phyloP scores from a whole-genome alignment of 345 rosid genomes.

The Firmiana major region DNA sequence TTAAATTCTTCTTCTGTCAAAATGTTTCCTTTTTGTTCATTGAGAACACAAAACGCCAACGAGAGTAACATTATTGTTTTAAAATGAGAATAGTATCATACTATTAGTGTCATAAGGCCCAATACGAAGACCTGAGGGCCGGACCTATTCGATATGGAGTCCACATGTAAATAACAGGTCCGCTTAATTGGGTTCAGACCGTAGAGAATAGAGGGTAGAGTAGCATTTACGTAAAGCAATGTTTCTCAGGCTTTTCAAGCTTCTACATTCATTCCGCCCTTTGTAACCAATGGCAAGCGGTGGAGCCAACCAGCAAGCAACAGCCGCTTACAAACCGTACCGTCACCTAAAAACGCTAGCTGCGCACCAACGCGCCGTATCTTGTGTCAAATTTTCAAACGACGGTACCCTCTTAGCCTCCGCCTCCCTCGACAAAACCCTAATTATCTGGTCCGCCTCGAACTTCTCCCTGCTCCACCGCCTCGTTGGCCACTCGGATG shows the following conservation, averaged over 20 bases:
- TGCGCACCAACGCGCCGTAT: conserved; percentile 63
- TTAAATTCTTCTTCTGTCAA: too few relatives aligned
- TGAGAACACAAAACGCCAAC: too few relatives aligned
- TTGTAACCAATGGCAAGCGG: not conserved
- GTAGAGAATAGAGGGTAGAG: not conserved
- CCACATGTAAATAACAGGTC: too few relatives aligned
- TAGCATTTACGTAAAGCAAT: not conserved
- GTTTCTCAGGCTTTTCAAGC: not conserved
- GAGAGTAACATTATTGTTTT: too few relatives aligned
- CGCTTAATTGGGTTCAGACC: too few relatives aligned
- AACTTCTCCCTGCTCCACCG: conserved; percentile 53
- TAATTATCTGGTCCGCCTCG: conserved; percentile 73
- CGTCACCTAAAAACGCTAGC: conserved; percentile 58
- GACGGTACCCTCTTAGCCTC: conserved; percentile 85
- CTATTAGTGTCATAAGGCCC: too few relatives aligned
- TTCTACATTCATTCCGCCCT: not conserved
- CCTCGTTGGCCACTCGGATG: conserved; percentile 71
- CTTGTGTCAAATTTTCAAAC: conserved; percentile 90
- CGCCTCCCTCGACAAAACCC: conserved; percentile 78
- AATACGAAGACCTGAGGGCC: too few relatives aligned
- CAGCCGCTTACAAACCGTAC: conserved; percentile 49
- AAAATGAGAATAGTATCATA: too few relatives aligned
- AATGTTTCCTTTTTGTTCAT: too few relatives aligned
- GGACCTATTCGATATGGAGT: too few relatives aligned
- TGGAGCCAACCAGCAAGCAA: conserved; percentile 1